These are phyloP conservation scores for Sarcomyxa edulis DNA, from an alignment of 768 basidiomycete species.

Conservation along the genomic window DNA sequence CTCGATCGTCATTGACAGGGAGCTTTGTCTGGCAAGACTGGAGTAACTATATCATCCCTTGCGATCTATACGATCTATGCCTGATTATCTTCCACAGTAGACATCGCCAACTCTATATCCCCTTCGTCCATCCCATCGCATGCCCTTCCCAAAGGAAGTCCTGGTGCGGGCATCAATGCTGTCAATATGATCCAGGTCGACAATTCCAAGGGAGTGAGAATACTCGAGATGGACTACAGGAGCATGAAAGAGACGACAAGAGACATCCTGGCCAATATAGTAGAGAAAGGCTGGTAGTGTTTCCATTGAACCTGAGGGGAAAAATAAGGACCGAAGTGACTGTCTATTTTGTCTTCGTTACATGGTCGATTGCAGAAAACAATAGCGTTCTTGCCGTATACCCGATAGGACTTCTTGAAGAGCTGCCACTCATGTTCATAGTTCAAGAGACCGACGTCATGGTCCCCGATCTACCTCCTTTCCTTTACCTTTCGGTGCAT, in stretches of 20 bases:
- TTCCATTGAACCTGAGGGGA: too few species aligned
- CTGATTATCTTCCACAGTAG: conserved; percentile 19
- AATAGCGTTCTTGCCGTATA: too few species aligned
- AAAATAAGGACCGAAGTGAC: too few species aligned
- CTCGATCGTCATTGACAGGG: too few species aligned
- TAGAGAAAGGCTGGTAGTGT: conserved; percentile 36
- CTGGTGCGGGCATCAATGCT: conserved; percentile 21
- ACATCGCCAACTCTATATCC: conserved; percentile 25
- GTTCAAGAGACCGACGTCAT: too few species aligned
- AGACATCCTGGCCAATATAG: conserved; percentile 37
- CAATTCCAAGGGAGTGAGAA: conserved; percentile 27
- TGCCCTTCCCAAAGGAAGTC: conserved; percentile 24
- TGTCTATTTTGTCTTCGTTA: too few species aligned
- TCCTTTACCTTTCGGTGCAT: conserved; percentile 2
- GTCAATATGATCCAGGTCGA: conserved; percentile 23
- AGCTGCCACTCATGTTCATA: too few species aligned
- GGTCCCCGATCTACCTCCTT: too few species aligned
- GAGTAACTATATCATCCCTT: conserved; percentile 10
- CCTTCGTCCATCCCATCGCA: conserved; percentile 26
- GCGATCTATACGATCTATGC: neutral
- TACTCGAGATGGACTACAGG: conserved; percentile 36
- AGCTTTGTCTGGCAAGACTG: conserved; percentile 20
- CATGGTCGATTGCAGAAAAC: too few species aligned
- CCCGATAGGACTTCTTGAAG: too few species aligned
- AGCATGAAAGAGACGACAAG: conserved; percentile 31